phyloP scores from a whole-genome alignment of 202 grass and related monocot genomes.

The Panicum virgatum region DNA sequence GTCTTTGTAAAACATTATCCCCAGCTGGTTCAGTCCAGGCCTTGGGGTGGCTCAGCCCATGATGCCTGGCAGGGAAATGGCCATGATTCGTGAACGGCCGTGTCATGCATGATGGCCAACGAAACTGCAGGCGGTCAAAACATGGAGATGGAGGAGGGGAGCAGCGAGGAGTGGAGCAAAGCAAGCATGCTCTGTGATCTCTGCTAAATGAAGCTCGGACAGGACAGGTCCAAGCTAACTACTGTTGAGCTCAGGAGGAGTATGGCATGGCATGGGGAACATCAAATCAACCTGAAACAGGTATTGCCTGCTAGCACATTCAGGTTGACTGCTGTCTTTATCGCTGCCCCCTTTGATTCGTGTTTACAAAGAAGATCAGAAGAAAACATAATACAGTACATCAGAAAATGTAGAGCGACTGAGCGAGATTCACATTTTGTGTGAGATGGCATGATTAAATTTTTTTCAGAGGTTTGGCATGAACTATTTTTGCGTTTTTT shows the following conservation, averaged over 20 bases:
- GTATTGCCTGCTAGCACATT: not conserved
- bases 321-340: slow-evolving; percentile 37
- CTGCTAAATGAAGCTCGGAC: slow-evolving; percentile 38
- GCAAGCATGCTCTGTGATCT: slow-evolving; percentile 24
- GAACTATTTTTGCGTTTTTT: not conserved
- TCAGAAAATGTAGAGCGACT: not conserved
- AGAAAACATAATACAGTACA: not conserved
- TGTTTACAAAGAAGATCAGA: not conserved
- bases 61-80: slow-evolving; percentile 25
- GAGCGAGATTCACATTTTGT: not conserved
- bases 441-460: no score
- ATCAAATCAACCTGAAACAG: slow-evolving; percentile 51
- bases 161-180: slow-evolving; percentile 40
- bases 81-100: slow-evolving; percentile 40
- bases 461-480: no score
- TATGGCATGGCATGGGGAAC: slow-evolving; percentile 35
- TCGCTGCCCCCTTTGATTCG: not conserved
- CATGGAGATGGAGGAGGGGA: slow-evolving; percentile 27
- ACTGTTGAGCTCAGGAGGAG: slow-evolving; percentile 31
- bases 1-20: slow-evolving; percentile 41
- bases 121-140: slow-evolving; percentile 30
- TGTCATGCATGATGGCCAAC: slow-evolving; percentile 24
- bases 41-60: slow-evolving; percentile 28
- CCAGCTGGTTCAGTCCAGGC: not conserved
- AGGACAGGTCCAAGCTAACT: slow-evolving; percentile 17